Conservation (phyloP, 768 basidiomycete species). For the Trametes villosa region DNA sequence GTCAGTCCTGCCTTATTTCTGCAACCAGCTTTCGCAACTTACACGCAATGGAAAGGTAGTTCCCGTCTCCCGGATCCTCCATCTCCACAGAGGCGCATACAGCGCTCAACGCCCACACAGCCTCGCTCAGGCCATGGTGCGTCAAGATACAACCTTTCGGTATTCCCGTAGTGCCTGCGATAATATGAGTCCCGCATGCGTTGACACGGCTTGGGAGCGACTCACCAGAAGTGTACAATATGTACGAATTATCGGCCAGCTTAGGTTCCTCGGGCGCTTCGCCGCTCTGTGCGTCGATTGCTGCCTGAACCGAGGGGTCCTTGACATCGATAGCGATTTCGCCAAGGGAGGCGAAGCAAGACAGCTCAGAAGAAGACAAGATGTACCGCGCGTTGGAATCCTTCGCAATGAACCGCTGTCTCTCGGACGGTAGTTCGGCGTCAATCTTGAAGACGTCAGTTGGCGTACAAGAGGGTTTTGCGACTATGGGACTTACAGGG, state of each 20-base stretch:
- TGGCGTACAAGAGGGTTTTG: not conserved
- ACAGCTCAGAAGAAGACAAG: slow-evolving; percentile 35
- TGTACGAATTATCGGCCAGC: slow-evolving; percentile 44
- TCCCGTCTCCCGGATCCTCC: slow-evolving; percentile 18
- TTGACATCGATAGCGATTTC: slow-evolving; percentile 29
- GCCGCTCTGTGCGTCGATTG: slow-evolving; percentile 35
- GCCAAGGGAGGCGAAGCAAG: slow-evolving; percentile 32
- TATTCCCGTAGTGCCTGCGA: slow-evolving; percentile 53
- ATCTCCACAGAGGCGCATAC: slow-evolving; percentile 31
- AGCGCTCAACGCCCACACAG: slow-evolving; percentile 35
- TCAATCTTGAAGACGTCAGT: slow-evolving; percentile 44
- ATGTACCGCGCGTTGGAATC: slow-evolving; percentile 49
- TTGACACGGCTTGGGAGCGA: not conserved
- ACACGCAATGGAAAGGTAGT: slow-evolving; percentile 48
- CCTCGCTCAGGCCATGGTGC: slow-evolving; percentile 39
- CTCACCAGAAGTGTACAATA: slow-evolving; percentile 55
- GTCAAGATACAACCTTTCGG: slow-evolving; percentile 55
- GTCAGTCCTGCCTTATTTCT: slow-evolving; percentile 3
- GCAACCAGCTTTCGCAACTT: slow-evolving; percentile 19
- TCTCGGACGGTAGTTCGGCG: slow-evolving; percentile 50
- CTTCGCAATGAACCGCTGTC: slow-evolving; percentile 48
- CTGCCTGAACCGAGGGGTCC: slow-evolving; percentile 28
- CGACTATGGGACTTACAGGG: slow-evolving; percentile 39
- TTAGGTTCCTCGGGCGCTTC: slow-evolving; percentile 36
- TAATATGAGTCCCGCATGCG: not conserved